Base-by-base conservation (phyloP, 169 alveolate genomes). In the Eimeria acervulina region DNA sequence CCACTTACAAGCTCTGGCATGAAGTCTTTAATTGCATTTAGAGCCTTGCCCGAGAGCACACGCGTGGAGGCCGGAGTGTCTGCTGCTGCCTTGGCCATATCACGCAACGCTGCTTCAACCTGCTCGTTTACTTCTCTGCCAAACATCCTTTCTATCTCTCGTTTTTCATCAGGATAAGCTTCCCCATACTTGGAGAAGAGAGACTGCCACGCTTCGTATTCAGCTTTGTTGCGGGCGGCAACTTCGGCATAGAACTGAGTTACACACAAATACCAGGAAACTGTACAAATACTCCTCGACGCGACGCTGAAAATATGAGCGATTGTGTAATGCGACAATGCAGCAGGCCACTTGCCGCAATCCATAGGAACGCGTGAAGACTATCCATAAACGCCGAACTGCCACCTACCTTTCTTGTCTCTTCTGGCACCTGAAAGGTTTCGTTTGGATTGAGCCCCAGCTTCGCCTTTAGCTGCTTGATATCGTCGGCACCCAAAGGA, bases 401-500 rank as follows among this genome's bases (percentile, higher is more conserved):
- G 61, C 63, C 61, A n/a, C 94, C 47, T 33, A 95, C 96, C 70
- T 80, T 90, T 40, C 90, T 89, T 59, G 96, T 97, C 21, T 90
- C 95, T n/a, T 97, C 97, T 19, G 98, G 97, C 63, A 97, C 94
- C 80, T 97, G 97, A 89, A 97, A 97, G 83, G 51, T 55, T 70
- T 97, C 96, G 61, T 97, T 97, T n/a, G 97, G 97, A 72, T 95
- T 96, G 59, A 96, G 81, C 72, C 98, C 97, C 63, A 95, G 95
- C 95, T 96, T 61, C 91, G 13, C 51, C 92, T 96, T 96, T 4
- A 97, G 96, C 38, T 90, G 95, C 90, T 94, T 96, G 21, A 97
- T 90, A 95, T 98, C 98, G 90, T 98, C 98, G 42, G 96, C 97
- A 21, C 97, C 96, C 76, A 98, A 93, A 72, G 98, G 98, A 36